These are phyloP conservation scores for Cladosporium sp. DNA, from an alignment of 2,329 filamentous ascomycete genomes.

Conservation along the genomic window DNA sequence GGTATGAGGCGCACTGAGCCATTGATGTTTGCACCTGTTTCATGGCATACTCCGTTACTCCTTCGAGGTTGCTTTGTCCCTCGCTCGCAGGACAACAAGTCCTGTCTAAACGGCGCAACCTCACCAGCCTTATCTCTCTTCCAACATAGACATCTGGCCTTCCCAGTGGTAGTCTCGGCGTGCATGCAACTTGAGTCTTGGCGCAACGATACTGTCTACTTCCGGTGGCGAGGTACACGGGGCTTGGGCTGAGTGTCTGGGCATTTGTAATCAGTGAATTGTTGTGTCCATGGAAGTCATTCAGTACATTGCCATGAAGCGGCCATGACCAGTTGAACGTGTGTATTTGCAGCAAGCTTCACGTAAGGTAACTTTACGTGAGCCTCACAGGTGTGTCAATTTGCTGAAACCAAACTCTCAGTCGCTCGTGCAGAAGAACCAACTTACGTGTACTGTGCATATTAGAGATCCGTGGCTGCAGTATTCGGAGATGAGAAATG, in stretches of 20 bases:
- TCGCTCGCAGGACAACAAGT: not conserved
- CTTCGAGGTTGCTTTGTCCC: not conserved
- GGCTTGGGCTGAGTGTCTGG: not conserved
- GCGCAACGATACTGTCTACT: not conserved
- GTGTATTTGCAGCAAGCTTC: not conserved
- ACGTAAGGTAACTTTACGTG: not conserved
- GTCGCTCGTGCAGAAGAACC: not conserved
- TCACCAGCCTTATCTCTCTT: not conserved
- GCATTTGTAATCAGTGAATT: not conserved
- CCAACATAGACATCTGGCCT: not conserved
- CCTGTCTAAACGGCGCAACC: not conserved
- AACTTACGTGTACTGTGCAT: not conserved
- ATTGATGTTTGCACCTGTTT: not conserved
- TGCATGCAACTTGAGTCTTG: slow-evolving; percentile 2
- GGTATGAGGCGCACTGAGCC: not conserved
- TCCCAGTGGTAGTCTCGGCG: slow-evolving; percentile 8
- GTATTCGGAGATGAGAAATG: slow-evolving; percentile 3
- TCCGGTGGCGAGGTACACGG: not conserved
- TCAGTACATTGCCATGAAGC: not conserved
- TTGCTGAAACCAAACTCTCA: not conserved
- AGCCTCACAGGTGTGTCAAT: not conserved
- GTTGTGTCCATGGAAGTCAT: not conserved
- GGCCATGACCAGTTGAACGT: not conserved
- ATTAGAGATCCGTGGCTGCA: not conserved
- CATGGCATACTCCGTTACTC: slow-evolving; percentile 6